Percentiles rank a stretch among this genome's conserved stretches.
Conservation (phyloP, 768 basidiomycete species). For the Hericium coralloides region DNA sequence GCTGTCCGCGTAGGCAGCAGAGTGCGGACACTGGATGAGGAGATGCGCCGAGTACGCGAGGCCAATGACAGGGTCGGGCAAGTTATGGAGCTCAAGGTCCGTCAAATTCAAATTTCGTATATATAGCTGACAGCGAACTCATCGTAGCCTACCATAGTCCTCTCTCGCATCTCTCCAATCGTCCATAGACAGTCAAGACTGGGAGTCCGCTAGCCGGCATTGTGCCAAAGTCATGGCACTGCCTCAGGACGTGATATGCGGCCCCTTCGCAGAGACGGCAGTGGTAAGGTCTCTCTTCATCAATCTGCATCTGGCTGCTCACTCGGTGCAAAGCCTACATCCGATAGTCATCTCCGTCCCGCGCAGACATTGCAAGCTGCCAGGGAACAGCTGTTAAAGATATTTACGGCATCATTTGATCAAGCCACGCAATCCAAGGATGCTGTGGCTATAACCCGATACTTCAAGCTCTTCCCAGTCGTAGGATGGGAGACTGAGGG, state of each 20-base stretch:
- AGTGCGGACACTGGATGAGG: conserved; percentile 83
- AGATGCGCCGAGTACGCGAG: conserved; percentile 84
- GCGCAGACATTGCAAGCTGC: conserved; percentile 71
- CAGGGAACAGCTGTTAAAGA: conserved; percentile 62
- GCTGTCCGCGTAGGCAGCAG: conserved; percentile 88
- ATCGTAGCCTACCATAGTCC: conserved; percentile 39
- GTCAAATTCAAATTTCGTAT: not conserved
- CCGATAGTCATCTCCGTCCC: conserved; percentile 81
- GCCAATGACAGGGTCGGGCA: conserved; percentile 88
- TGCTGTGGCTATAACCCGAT: conserved; percentile 81
- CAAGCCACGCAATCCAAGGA: conserved; percentile 76
- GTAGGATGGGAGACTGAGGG: conserved; percentile 94
- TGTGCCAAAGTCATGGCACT: conserved; percentile 88
- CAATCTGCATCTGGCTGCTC: not conserved
- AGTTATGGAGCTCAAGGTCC: conserved; percentile 92
- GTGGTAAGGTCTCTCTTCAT: conserved; percentile 43
- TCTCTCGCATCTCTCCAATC: conserved; percentile 49
- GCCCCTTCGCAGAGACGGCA: conserved; percentile 76
- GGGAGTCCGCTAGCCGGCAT: conserved; percentile 91
- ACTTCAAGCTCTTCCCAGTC: conserved; percentile 94
- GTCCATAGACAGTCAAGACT: conserved; percentile 75
- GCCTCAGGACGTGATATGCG: conserved; percentile 66
- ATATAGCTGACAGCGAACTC: not conserved
- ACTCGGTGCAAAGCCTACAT: conserved; percentile 60
- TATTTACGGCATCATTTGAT: conserved; percentile 76